Conservation (phyloP, 805 yeast genomes). For the Candida boleticola region DNA sequence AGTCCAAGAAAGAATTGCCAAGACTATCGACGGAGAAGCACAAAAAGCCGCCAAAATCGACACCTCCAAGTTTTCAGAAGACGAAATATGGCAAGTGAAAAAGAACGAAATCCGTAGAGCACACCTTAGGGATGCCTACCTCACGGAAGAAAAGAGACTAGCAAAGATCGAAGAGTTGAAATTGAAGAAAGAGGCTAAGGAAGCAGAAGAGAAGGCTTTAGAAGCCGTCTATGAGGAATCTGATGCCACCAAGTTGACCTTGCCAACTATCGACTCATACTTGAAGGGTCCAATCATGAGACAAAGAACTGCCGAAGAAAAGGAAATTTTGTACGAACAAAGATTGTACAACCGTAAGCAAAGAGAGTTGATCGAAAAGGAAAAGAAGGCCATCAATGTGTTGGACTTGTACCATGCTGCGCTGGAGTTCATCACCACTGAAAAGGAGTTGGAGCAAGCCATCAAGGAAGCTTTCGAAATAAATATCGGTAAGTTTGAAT, state of each 20-base stretch:
- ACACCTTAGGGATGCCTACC: conserved; percentile 63
- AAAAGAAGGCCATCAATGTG: conserved; percentile 53
- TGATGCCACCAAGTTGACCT: conserved; percentile 60
- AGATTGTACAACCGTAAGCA: conserved; percentile 65
- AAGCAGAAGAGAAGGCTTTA: conserved; percentile 21
- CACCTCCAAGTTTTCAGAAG: conserved; percentile 23
- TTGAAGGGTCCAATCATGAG: conserved; percentile 70
- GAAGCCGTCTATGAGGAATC: conserved; percentile 40
- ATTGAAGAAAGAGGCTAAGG: conserved; percentile 26
- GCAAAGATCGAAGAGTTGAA: conserved; percentile 32
- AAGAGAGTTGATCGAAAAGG: conserved; percentile 50
- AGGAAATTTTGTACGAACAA: conserved; percentile 52
- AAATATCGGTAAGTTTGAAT: conserved; percentile 32
- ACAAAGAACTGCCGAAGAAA: conserved; percentile 70
- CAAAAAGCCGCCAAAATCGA: conserved; percentile 19
- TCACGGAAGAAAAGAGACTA: conserved; percentile 51
- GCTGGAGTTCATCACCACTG: conserved; percentile 68
- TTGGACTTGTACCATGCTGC: conserved; percentile 73
- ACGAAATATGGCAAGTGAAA: conserved; percentile 47
- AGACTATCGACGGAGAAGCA: conserved; percentile 49
- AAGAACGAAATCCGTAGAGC: conserved; percentile 68
- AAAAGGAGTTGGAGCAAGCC: conserved; percentile 57
- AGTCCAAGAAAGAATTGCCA: conserved; percentile 57
- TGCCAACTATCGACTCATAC: conserved; percentile 74
- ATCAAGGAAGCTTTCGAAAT: conserved; percentile 57